Evolutionary conservation across 208 protist species (phyloP).

Genomic region (Porcisia deanei): DNA sequence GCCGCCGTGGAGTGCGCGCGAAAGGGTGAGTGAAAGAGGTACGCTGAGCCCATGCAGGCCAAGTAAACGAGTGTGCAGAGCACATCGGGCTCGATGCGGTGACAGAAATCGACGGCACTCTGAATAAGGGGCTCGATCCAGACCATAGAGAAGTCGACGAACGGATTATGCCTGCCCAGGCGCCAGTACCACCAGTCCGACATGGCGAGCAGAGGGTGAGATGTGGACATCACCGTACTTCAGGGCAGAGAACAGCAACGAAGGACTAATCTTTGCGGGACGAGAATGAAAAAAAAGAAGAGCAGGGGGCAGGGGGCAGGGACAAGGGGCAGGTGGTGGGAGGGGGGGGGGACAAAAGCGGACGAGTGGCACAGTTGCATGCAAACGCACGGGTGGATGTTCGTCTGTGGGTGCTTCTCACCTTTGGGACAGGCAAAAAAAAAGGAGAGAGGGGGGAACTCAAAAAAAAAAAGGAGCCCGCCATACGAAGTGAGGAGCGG

Average conservation of each 20-base stretch:
- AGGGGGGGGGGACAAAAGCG: background rate
- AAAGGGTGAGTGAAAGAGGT: constrained; percentile 83
- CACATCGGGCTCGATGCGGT: constrained; percentile 37
- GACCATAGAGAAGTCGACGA: constrained; percentile 30
- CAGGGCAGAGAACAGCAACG: no score
- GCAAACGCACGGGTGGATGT: background rate
- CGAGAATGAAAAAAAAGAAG: no score
- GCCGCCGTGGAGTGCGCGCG: constrained; percentile 44
- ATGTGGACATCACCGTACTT: no score
- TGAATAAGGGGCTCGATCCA: constrained; percentile 31
- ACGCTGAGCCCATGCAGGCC: constrained; percentile 44
- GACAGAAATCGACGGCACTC: constrained; percentile 18
- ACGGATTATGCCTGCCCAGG: constrained; percentile 10
- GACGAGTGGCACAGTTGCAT: background rate
- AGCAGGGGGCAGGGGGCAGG: no score
- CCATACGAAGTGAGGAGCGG: background rate
- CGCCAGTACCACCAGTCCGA: constrained; percentile 11
- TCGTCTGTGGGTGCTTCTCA: background rate
- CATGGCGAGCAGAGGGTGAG: background rate
- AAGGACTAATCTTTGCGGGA: no score
- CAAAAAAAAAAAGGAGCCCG: no score
- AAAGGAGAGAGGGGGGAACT: no score
- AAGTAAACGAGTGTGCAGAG: constrained; percentile 50
- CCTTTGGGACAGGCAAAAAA: background rate
- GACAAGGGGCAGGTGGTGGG: background rate